Evolutionary conservation across 345 rosid species (phyloP).

Genomic region (Eutrema yunnanense): DNA sequence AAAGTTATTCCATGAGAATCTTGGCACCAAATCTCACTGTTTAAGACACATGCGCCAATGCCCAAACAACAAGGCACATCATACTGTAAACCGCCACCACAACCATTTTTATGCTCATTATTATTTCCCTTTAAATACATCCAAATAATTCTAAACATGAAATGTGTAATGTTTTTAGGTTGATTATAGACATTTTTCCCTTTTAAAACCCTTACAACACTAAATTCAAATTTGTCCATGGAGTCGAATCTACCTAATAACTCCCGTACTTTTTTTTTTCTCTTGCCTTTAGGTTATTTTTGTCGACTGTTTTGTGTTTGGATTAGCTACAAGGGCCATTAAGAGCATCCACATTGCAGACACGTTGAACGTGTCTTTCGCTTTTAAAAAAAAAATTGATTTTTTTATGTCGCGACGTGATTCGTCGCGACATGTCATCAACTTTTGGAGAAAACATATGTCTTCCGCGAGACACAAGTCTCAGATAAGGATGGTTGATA

Average conservation of each 20-base stretch:
- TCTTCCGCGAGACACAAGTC: too few relatives aligned
- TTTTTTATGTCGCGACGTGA: too few relatives aligned
- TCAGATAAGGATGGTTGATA: too few relatives aligned
- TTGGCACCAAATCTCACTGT: slow-evolving; percentile 71
- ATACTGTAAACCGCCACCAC: slow-evolving; percentile 16
- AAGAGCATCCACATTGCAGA: too few relatives aligned
- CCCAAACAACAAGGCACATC: slow-evolving; percentile 31
- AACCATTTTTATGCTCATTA: slow-evolving; percentile 22
- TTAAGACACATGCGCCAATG: slow-evolving; percentile 32
- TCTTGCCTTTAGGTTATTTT: neutral
- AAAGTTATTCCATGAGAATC: slow-evolving; percentile 77
- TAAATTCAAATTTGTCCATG: neutral
- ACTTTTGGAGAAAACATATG: too few relatives aligned
- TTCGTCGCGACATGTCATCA: too few relatives aligned
- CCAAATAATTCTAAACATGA: neutral
- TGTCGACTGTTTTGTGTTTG: neutral
- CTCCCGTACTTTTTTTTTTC: neutral
- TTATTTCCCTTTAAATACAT: slow-evolving; percentile 3
- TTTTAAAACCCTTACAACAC: neutral
- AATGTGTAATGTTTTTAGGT: neutral
- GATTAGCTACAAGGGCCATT: neutral
- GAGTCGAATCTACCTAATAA: neutral
- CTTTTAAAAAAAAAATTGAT: too few relatives aligned
- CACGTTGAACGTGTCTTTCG: too few relatives aligned
- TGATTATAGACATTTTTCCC: neutral